These are phyloP conservation scores for Arthroderma uncinatum DNA, from an alignment of 2,329 filamentous ascomycete species.

Conservation along the genomic window DNA sequence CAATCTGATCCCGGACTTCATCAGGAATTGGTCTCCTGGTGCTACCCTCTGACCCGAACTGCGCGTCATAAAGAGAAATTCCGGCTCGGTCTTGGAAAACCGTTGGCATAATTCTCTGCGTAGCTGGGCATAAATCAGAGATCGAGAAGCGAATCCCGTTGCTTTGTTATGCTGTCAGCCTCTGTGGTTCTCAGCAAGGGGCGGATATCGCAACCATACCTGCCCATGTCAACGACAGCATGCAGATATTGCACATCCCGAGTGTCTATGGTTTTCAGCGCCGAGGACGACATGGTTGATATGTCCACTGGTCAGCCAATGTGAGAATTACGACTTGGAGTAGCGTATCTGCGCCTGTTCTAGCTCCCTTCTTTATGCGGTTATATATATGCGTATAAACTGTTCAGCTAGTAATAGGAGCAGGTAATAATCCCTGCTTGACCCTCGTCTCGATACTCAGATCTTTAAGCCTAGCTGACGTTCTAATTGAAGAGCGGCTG, in stretches of 20 bases:
- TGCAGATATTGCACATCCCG: background rate
- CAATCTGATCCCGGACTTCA: slow-evolving; percentile 54
- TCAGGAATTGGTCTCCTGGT: slow-evolving; percentile 44
- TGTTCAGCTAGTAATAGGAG: no score
- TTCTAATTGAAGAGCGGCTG: no score
- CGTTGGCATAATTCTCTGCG: slow-evolving; percentile 61
- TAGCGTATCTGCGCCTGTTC: no score
- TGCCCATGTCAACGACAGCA: slow-evolving; percentile 4
- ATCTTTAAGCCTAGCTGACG: no score
- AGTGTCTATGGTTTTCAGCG: background rate
- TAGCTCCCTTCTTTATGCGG: no score
- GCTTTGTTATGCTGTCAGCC: slow-evolving; percentile 35
- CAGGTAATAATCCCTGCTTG: no score
- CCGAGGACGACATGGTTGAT: background rate
- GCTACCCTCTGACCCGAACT: slow-evolving; percentile 39
- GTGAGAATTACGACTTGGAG: no score
- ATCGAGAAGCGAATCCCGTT: slow-evolving; percentile 93
- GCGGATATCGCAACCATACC: background rate
- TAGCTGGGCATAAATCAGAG: slow-evolving; percentile 62
- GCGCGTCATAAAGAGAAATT: slow-evolving; percentile 79
- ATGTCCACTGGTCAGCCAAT: no score
- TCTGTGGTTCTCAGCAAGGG: no score
- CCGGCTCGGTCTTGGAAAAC: slow-evolving; percentile 65
- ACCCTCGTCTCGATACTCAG: no score
- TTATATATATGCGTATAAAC: no score